Evolutionary conservation across 306 rosid species (phyloP).

Genomic region (Acacia confusa): DNA sequence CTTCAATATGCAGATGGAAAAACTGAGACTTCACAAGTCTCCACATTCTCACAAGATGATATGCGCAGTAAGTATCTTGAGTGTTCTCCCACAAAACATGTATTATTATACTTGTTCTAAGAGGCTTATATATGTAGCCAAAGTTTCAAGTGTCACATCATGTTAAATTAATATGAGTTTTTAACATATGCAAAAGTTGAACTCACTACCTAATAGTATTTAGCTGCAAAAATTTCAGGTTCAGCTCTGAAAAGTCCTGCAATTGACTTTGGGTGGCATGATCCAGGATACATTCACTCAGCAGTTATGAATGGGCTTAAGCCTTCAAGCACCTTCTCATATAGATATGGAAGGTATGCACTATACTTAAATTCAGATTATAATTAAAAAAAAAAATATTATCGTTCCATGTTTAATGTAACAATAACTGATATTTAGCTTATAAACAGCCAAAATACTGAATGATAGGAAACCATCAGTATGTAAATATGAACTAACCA

Average conservation of each 20-base stretch:
- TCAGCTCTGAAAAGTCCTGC: constrained; percentile 66
- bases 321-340: constrained; percentile 64
- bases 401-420: neutral
- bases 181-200: neutral
- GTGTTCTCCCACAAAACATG: neutral
- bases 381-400: no score
- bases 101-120: neutral
- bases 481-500: no score
- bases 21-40: constrained; percentile 51
- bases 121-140: neutral
- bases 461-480: no score
- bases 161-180: neutral
- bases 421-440: neutral
- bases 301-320: constrained; percentile 75
- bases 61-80: constrained; percentile 72
- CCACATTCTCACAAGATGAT: constrained; percentile 66
- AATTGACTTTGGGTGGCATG: constrained; percentile 95
- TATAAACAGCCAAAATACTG: neutral
- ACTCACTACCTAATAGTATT: neutral
- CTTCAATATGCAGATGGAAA: constrained; percentile 60
- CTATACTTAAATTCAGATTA: neutral
- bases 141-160: neutral
- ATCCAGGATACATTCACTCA: constrained; percentile 89
- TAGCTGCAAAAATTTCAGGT: constrained; percentile 39
- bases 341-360: constrained; percentile 83